phyloP scores from a whole-genome alignment of 148 eudicot genomes.

The Silene uniflora region DNA sequence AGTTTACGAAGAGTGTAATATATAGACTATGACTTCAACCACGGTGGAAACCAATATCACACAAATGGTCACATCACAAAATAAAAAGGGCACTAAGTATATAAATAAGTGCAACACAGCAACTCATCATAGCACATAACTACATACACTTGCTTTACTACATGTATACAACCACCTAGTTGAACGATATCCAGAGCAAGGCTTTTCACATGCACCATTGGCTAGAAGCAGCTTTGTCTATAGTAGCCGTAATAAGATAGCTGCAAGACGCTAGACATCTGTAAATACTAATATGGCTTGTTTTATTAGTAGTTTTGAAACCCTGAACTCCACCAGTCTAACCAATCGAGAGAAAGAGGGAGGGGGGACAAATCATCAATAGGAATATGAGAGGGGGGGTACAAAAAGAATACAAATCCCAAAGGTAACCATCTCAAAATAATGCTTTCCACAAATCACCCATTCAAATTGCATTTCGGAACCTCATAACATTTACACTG shows the following conservation, averaged over 20 bases:
- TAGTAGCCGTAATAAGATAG: too few relatives aligned
- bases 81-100: neutral
- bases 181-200: neutral
- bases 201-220: too few relatives aligned
- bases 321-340: neutral
- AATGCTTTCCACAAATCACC: too few relatives aligned
- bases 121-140: neutral
- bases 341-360: too few relatives aligned
- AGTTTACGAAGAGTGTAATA: neutral
- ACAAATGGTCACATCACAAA: neutral
- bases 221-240: too few relatives aligned
- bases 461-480: neutral
- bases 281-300: too few relatives aligned
- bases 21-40: too few relatives aligned
- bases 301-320: neutral
- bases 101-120: neutral
- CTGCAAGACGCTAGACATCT: too few relatives aligned
- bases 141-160: neutral
- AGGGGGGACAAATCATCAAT: too few relatives aligned
- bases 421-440: neutral
- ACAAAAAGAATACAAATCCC: neutral
- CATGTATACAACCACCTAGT: neutral
- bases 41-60: neutral
- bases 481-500: neutral
- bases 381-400: too few relatives aligned